Base-by-base conservation (phyloP, 2,329 filamentous ascomycete genomes). In the Penicillium sp. region DNA sequence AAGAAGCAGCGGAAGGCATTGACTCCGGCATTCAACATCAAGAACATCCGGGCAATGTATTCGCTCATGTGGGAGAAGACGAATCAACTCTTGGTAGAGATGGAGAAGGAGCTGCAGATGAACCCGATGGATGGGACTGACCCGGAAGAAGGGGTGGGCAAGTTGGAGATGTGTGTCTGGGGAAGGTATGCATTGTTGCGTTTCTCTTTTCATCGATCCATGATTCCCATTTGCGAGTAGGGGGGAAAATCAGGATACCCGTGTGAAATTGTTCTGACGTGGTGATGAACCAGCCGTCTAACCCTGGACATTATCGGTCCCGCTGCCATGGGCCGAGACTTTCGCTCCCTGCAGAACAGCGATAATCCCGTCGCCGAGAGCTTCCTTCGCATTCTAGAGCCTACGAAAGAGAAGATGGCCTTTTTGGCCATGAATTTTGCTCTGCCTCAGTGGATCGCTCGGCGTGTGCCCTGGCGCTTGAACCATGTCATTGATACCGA, bases 291-390 rank as follows among this genome's bases (percentile, higher is more conserved):
- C 12, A 67, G 64, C 33, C 75, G 79, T 3, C 73, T 77, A 2
- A 80, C 78, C 0, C 72, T 82, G 7, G 79, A 82, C 51, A 79
- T 82, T 39, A 82, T 82, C 43, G 79, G 79, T 1, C 64, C 77
- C 1, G 76, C 77, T 1, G 79, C 77, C 11, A 76, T 81, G 70
- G 77, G 77, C 6, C 71, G 76, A 26, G 79, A 81, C 52, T 82
- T 82, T 55, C 67, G 75, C 40, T 70, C 77, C 0, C 62, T 82
- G 1, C 62, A 72, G 4, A 69, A 80, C 45, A 73, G 74, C 0
- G 62, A 73, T 38, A 80, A 77, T 57, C 72, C 75, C 49, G 70
- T 82, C n/a, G 74, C 73, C 36, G 63, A 70, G 37, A 77, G 72
- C 7, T 82, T 81, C 57, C 65, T 72, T 12, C 68, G 60, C 1